These are phyloP conservation scores for Biancaea sappan DNA, from an alignment of 306 rosid species.

Conservation along the genomic window DNA sequence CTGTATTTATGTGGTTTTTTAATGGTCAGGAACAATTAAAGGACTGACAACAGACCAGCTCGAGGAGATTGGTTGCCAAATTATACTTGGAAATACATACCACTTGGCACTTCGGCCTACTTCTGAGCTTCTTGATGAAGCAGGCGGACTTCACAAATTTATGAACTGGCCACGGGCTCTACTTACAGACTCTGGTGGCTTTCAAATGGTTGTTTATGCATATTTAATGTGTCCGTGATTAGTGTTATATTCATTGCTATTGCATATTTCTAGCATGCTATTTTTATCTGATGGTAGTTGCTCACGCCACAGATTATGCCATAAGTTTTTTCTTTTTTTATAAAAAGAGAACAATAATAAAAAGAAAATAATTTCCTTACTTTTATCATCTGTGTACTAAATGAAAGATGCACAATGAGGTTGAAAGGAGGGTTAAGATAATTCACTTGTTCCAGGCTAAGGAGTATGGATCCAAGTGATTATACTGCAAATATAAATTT, in stretches of 20 bases:
- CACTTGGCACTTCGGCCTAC: slow-evolving; percentile 94
- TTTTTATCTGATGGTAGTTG: slow-evolving; percentile 12
- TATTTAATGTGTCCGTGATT: neutral
- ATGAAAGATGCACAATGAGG: slow-evolving; percentile 10
- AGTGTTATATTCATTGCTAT: neutral
- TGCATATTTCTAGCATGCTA: slow-evolving; percentile 6
- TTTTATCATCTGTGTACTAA: neutral
- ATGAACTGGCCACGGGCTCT: slow-evolving; percentile 97
- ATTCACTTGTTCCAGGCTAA: slow-evolving; percentile 10
- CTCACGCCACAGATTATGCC: slow-evolving; percentile 2
- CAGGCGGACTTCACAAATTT: slow-evolving; percentile 88
- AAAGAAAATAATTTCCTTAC: neutral
- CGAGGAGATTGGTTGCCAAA: slow-evolving; percentile 94
- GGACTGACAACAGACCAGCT: slow-evolving; percentile 83
- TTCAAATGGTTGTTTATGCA: slow-evolving; percentile 76
- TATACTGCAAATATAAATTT: neutral
- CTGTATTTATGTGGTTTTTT: slow-evolving; percentile 27
- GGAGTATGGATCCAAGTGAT: neutral
- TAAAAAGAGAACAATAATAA: neutral
- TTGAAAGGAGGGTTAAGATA: neutral
- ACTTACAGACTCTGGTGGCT: slow-evolving; percentile 97
- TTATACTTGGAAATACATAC: slow-evolving; percentile 94
- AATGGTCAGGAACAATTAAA: slow-evolving; percentile 76
- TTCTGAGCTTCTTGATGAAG: slow-evolving; percentile 86
- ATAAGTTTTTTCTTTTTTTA: too few species aligned